A percentile compares a stretch with the other conserved stretches of the same genome.
These are phyloP conservation scores for Pleoardoris graminearum DNA, from an alignment of 2,329 filamentous ascomycete species.

Conservation along the genomic window DNA sequence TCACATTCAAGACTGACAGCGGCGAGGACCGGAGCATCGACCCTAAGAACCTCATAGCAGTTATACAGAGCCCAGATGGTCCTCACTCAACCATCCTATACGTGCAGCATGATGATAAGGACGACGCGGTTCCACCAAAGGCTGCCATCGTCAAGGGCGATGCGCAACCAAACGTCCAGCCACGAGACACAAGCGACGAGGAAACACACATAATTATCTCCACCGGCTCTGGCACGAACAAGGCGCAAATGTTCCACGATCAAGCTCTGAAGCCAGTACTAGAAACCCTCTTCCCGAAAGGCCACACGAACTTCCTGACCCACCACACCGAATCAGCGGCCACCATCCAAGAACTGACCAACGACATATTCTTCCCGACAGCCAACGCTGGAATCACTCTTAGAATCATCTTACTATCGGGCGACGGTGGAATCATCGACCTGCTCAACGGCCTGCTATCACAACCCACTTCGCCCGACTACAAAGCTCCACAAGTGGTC, in stretches of 20 bases:
- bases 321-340: slow-evolving; percentile 66
- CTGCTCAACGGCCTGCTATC: slow-evolving; percentile 69
- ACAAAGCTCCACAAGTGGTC: slow-evolving; percentile 58
- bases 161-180: slow-evolving; percentile 15
- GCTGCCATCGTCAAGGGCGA: slow-evolving; percentile 23
- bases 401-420: slow-evolving; percentile 75
- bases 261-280: slow-evolving; percentile 48
- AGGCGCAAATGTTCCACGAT: slow-evolving; percentile 47
- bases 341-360: slow-evolving; percentile 68
- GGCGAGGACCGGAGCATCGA: slow-evolving; percentile 16
- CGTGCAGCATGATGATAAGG: slow-evolving; percentile 13
- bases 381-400: slow-evolving; percentile 51
- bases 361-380: slow-evolving; percentile 50
- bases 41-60: slow-evolving; percentile 15
- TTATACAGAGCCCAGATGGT: slow-evolving; percentile 9
- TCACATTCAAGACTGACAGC: slow-evolving; percentile 17
- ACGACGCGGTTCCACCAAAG: slow-evolving; percentile 17
- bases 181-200: slow-evolving; percentile 13
- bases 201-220: slow-evolving; percentile 52
- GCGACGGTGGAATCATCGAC: slow-evolving; percentile 85
- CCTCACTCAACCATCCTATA: slow-evolving; percentile 17
- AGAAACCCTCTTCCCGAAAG: slow-evolving; percentile 43
- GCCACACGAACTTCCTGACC: slow-evolving; percentile 51
- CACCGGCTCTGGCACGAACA: slow-evolving; percentile 49
- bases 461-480: slow-evolving; percentile 26